phyloP scores from a whole-genome alignment of 345 rosid genomes.

The Melastoma malabathricum region DNA sequence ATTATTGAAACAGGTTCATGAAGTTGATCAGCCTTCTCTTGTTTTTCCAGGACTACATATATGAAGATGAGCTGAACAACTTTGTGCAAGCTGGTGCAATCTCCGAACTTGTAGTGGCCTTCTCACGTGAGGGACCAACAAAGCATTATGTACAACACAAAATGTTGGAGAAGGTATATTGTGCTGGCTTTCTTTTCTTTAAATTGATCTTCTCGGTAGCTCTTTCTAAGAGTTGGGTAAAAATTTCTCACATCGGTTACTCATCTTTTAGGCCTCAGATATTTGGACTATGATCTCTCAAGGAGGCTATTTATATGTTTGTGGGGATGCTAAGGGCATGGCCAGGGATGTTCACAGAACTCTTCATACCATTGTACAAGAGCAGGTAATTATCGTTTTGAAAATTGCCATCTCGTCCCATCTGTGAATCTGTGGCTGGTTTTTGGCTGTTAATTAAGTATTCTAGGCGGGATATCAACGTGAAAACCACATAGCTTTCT shows the following conservation, averaged over 20 bases:
- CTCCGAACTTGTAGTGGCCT: slow-evolving; percentile 72
- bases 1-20: not conserved
- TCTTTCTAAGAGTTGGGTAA: not conserved
- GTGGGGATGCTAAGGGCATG: slow-evolving; percentile 99
- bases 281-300: slow-evolving; percentile 66
- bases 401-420: slow-evolving; percentile 85
- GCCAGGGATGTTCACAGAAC: slow-evolving; percentile 89
- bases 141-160: slow-evolving; percentile 95
- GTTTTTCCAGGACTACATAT: slow-evolving; percentile 83
- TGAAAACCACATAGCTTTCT: not conserved
- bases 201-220: not conserved
- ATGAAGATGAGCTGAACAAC: slow-evolving; percentile 70
- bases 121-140: slow-evolving; percentile 89
- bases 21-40: not conserved
- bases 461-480: no score
- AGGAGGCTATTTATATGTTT: slow-evolving; percentile 81
- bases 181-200: not conserved
- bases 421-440: slow-evolving; percentile 63
- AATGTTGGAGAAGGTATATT: slow-evolving; percentile 59
- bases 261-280: slow-evolving; percentile 41
- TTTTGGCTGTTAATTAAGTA: slow-evolving; percentile 13
- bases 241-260: slow-evolving; percentile 15
- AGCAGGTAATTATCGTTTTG: slow-evolving; percentile 61
- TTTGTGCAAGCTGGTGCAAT: slow-evolving; percentile 57
- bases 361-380: slow-evolving; percentile 68